A percentile compares a stretch with the other conserved stretches of the same genome.
phyloP scores from a whole-genome alignment of 164 flowering plant genomes.

The Vitis amurensis region DNA sequence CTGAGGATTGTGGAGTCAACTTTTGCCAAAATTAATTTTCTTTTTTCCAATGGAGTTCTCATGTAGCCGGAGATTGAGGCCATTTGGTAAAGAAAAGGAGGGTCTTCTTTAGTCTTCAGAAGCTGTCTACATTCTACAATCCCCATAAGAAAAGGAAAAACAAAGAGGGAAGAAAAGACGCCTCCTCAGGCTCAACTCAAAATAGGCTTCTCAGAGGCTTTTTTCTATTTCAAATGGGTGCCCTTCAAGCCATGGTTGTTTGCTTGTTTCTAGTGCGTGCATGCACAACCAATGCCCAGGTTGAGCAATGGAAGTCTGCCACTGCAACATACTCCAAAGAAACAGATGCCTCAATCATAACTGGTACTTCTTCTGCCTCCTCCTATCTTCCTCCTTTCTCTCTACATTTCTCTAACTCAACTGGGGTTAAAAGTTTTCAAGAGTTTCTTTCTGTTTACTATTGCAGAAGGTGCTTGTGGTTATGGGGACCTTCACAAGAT shows the following conservation, averaged over 20 bases:
- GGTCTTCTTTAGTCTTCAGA: neutral
- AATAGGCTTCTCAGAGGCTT: neutral
- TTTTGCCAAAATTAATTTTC: slow-evolving; percentile 1
- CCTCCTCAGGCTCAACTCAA: neutral
- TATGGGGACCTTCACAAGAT: slow-evolving; percentile 61
- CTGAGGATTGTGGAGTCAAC: neutral
- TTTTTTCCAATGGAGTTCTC: neutral
- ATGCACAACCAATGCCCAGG: slow-evolving; percentile 8
- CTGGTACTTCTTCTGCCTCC: slow-evolving; percentile 35
- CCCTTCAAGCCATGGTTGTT: slow-evolving; percentile 16
- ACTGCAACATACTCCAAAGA: slow-evolving; percentile 73
- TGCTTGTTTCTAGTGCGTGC: slow-evolving; percentile 17
- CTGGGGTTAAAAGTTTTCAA: neutral
- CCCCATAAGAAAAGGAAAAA: slow-evolving; percentile 6
- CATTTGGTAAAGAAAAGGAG: neutral
- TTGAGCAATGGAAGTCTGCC: slow-evolving; percentile 64
- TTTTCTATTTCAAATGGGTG: slow-evolving; percentile 19
- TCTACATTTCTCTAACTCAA: neutral
- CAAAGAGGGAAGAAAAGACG: neutral
- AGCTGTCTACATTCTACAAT: slow-evolving; percentile 2
- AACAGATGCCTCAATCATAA: slow-evolving; percentile 50
- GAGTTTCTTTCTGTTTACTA: neutral
- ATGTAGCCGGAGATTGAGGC: slow-evolving; percentile 6
- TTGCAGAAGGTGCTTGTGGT: slow-evolving; percentile 79
- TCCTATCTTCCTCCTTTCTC: neutral